Evolutionary conservation across 2,329 filamentous ascomycete genomes (phyloP).

Genomic region (Bipolaris gigantea): DNA sequence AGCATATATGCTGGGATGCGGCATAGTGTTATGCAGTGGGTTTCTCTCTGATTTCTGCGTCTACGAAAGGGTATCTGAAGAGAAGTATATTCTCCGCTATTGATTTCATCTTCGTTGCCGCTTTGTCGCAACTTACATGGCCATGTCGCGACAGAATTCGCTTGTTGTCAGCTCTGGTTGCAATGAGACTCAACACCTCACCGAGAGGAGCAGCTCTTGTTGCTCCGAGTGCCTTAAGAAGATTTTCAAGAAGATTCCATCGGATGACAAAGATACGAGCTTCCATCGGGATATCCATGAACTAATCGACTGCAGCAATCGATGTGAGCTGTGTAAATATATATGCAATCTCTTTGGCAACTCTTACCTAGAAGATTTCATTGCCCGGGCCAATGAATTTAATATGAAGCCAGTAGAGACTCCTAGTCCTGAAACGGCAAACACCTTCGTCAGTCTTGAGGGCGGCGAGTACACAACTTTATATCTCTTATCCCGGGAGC

Average conservation of each 20-base stretch:
- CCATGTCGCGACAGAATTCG: not conserved
- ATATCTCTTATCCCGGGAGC: not conserved
- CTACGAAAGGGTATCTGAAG: not conserved
- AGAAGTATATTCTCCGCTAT: not conserved
- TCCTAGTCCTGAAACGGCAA: not conserved
- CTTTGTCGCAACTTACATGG: not conserved
- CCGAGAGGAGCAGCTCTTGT: not conserved
- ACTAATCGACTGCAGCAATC: not conserved
- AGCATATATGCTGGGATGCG: not conserved
- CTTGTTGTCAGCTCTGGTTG: not conserved
- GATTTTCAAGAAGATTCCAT: not conserved
- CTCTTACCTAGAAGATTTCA: not conserved
- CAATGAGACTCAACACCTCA: not conserved
- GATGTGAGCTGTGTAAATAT: slow-evolving; percentile 1
- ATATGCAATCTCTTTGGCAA: slow-evolving; percentile 2
- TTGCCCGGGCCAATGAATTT: not conserved
- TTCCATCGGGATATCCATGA: not conserved
- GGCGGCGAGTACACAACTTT: not conserved
- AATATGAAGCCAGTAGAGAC: not conserved
- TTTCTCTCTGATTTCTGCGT: not conserved
- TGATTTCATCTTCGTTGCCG: not conserved
- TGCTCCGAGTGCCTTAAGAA: not conserved
- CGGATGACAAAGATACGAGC: not conserved
- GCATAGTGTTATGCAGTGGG: not conserved
- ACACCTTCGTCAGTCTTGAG: not conserved